Evolutionary conservation across 2,329 filamentous ascomycete species (phyloP).

Genomic region (Colletotrichum liriopes): DNA sequence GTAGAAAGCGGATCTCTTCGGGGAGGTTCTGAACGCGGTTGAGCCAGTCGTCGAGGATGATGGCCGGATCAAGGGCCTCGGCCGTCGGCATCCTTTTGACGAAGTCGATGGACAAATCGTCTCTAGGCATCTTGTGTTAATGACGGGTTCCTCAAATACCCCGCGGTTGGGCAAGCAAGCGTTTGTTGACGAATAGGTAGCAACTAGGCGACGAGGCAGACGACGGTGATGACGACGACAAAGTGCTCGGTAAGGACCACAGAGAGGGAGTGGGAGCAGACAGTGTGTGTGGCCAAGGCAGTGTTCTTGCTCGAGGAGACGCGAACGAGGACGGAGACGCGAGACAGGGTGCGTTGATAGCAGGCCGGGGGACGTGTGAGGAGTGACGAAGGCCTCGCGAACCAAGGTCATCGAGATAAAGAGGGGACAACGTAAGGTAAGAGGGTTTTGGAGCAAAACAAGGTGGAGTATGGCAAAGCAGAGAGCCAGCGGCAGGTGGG

Average conservation of each 20-base stretch:
- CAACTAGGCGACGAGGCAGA: constrained; percentile 14
- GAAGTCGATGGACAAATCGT: constrained; percentile 81
- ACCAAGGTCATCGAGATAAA: constrained; percentile 31
- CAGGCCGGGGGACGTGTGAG: constrained; percentile 1
- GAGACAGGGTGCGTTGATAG: constrained; percentile 13
- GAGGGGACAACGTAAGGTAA: constrained; percentile 28
- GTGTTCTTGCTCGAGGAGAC: constrained; percentile 23
- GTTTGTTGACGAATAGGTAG: constrained; percentile 15
- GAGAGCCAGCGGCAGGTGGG: constrained; percentile 34
- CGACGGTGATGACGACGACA: constrained; percentile 13
- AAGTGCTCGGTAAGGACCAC: constrained; percentile 23
- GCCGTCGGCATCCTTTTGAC: constrained; percentile 76
- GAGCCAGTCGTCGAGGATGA: constrained; percentile 85
- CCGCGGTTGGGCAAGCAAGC: constrained; percentile 22
- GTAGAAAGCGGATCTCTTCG: constrained; percentile 85
- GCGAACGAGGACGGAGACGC: constrained; percentile 5
- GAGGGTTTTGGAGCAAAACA: constrained; percentile 22
- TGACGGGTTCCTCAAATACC: constrained; percentile 46
- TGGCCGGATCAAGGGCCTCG: constrained; percentile 75
- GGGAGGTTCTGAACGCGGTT: constrained; percentile 83
- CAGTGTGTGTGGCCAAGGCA: constrained; percentile 1
- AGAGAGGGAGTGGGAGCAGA: constrained; percentile 2
- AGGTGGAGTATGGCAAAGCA: constrained; percentile 26
- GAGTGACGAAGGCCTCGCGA: constrained; percentile 21
- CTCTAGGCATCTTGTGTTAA: constrained; percentile 80